phyloP scores from a whole-genome alignment of 345 rosid genomes.

The Eucalyptus pumila region DNA sequence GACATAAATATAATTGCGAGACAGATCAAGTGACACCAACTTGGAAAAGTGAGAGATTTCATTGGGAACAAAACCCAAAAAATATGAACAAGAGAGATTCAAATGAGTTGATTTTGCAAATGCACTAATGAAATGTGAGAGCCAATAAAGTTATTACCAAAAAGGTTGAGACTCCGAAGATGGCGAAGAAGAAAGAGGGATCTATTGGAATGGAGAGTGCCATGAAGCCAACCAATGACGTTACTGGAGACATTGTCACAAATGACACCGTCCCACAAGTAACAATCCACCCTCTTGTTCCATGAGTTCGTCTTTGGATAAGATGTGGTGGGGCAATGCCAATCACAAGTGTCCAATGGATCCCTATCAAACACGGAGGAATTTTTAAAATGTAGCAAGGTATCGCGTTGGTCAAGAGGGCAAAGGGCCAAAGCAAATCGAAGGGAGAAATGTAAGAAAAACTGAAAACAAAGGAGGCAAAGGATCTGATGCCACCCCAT shows the following conservation, averaged over 20 bases:
- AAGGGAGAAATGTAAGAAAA: no score
- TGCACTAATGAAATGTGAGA: background rate
- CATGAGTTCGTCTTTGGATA: background rate
- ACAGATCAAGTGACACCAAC: background rate
- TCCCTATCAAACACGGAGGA: background rate
- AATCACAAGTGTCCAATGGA: no score
- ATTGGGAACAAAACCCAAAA: fast-evolving
- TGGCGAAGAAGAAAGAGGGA: background rate
- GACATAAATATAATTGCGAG: background rate
- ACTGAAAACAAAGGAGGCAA: background rate
- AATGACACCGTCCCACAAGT: background rate
- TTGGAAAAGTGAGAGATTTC: background rate
- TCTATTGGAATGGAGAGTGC: background rate
- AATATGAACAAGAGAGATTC: background rate
- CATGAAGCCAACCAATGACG: background rate
- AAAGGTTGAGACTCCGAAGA: background rate
- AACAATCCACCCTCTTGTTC: fast-evolving
- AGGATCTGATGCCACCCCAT: background rate
- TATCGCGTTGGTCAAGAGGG: background rate
- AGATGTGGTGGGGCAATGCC: background rate
- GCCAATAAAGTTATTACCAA: background rate
- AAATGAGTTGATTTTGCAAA: background rate
- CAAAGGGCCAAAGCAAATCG: no score
- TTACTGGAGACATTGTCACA: background rate
- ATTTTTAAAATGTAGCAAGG: background rate